phyloP scores from a whole-genome alignment of 768 basidiomycete species.

The Tubosaeta sp. region DNA sequence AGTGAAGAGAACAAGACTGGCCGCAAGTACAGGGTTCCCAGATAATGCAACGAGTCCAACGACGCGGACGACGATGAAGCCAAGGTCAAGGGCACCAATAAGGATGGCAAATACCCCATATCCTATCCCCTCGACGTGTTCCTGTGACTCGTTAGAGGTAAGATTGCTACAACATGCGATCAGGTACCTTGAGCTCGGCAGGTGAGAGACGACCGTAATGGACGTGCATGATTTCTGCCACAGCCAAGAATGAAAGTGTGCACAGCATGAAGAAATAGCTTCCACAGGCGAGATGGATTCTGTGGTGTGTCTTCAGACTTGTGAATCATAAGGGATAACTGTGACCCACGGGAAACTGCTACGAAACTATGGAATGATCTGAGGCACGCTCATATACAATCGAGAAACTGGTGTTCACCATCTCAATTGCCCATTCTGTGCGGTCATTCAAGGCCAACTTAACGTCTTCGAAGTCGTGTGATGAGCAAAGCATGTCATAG shows the following conservation, averaged over 20 bases:
- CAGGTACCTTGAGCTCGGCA: slow-evolving; percentile 19
- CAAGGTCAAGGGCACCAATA: slow-evolving; percentile 18
- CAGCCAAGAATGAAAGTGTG: slow-evolving; percentile 10
- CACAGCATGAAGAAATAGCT: slow-evolving; percentile 10
- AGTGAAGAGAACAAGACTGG: slow-evolving; percentile 9
- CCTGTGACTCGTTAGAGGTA: slow-evolving; percentile 1
- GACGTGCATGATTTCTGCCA: slow-evolving; percentile 18
- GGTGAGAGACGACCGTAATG: slow-evolving; percentile 21
- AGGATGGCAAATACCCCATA: slow-evolving; percentile 13
- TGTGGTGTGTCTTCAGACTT: slow-evolving; percentile 1
- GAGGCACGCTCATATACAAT: not conserved
- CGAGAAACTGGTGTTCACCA: slow-evolving; percentile 7
- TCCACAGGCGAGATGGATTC: slow-evolving; percentile 15
- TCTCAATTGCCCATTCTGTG: slow-evolving; percentile 18
- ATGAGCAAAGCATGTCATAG: slow-evolving; percentile 15
- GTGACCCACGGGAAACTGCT: slow-evolving; percentile 10
- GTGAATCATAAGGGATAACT: not conserved
- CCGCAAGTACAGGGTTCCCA: slow-evolving; percentile 8
- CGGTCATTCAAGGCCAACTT: slow-evolving; percentile 12
- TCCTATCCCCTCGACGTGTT: slow-evolving; percentile 10
- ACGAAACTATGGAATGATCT: not conserved
- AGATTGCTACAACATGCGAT: not conserved
- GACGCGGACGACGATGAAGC: slow-evolving; percentile 18
- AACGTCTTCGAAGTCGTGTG: slow-evolving; percentile 21
- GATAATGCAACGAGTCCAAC: slow-evolving; percentile 11